Conservation (phyloP, 2,329 filamentous ascomycete genomes). For the Fonsecaea pugnacius region DNA sequence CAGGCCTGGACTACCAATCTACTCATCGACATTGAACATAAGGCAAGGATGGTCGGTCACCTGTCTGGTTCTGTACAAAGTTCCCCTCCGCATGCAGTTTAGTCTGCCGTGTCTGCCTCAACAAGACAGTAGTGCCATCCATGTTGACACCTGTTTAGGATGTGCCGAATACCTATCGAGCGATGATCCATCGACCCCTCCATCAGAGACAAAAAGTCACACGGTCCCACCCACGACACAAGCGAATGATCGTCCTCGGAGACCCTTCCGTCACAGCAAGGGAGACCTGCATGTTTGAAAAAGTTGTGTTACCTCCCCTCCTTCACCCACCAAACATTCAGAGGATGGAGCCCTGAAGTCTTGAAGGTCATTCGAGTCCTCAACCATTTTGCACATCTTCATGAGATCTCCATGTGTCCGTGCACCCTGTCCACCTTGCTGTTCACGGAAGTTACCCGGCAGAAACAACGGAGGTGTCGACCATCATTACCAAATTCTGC, state of each 20-base stretch:
- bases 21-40: not conserved
- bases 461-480: not conserved
- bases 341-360: not conserved
- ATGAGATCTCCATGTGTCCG: not conserved
- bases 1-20: conserved; percentile 5
- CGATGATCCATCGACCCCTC: not conserved
- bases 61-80: conserved; percentile 1
- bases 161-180: not conserved
- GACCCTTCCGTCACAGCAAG: not conserved
- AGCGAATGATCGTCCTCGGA: conserved; percentile 8
- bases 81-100: not conserved
- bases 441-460: not conserved
- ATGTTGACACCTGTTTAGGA: conserved; percentile 9
- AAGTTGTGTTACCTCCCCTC: not conserved
- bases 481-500: conserved; percentile 3
- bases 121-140: conserved; percentile 2
- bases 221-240: not conserved
- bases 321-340: not conserved
- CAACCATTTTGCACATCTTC: not conserved
- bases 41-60: not conserved
- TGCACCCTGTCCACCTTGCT: not conserved
- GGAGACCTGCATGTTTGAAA: not conserved
- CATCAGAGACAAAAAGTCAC: not conserved
- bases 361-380: not conserved
- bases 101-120: not conserved